Evolutionary conservation across 148 eudicot genomes (phyloP).

Genomic region (Chenopodium suecicum): DNA sequence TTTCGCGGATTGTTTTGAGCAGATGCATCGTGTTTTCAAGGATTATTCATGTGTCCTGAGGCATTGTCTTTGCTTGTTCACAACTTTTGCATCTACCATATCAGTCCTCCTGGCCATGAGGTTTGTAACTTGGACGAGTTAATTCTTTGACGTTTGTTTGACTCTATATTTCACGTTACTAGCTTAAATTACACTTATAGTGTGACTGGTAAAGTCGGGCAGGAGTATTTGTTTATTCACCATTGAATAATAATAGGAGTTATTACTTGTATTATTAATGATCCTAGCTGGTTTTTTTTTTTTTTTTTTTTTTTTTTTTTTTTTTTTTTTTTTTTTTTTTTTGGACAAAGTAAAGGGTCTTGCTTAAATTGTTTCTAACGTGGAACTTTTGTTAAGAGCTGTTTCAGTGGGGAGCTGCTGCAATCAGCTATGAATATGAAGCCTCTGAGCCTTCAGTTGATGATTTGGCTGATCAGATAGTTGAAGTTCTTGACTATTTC

Average conservation of each 20-base stretch:
- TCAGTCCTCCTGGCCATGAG: constrained; percentile 98
- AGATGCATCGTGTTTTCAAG: constrained; percentile 97
- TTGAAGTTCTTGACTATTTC: constrained; percentile 81
- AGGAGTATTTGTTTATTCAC: no score
- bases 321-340: neutral
- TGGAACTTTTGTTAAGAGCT: constrained; percentile 34
- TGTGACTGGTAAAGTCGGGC: neutral
- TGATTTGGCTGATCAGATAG: constrained; percentile 92
- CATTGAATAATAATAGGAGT: neutral
- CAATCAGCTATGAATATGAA: constrained; percentile 46
- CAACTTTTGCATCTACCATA: constrained; percentile 93
- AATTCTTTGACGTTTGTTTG: neutral
- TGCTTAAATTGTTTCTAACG: constrained; percentile 37
- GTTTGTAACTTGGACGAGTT: constrained; percentile 44
- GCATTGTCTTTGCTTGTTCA: constrained; percentile 84
- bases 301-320: neutral
- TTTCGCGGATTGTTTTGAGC: constrained; percentile 28
- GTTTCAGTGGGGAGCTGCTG: constrained; percentile 90
- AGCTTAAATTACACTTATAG: neutral
- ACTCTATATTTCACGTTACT: neutral
- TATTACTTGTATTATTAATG: neutral
- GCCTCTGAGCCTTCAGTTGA: constrained; percentile 61
- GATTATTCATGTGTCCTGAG: constrained; percentile 82
- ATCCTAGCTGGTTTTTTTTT: neutral
- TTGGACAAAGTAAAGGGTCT: constrained; percentile 1